Evolutionary conservation across 2,329 filamentous ascomycete genomes (phyloP).

Genomic region (Penicillium fuscoglaucum): DNA sequence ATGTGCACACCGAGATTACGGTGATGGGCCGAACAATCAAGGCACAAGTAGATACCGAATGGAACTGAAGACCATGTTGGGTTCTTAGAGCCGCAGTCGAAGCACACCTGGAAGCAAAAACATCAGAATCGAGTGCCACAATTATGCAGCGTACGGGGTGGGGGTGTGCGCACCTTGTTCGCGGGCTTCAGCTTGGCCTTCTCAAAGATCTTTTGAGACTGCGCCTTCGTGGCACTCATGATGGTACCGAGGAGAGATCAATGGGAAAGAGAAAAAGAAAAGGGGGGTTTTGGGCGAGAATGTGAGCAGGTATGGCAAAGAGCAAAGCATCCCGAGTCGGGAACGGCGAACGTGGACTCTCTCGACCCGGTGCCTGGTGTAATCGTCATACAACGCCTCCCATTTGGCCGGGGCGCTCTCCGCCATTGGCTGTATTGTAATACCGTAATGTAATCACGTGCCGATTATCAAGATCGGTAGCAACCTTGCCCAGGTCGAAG

Average conservation of each 20-base stretch:
- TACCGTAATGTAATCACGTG: constrained; percentile 12
- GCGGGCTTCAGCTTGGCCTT: constrained; percentile 92
- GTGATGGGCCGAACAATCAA: constrained; percentile 96
- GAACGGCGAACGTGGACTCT: constrained; percentile 41
- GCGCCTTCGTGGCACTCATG: constrained; percentile 80
- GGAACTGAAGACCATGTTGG: constrained; percentile 98
- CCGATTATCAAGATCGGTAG: constrained; percentile 12
- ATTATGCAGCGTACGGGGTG: constrained; percentile 22
- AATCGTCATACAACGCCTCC: constrained; percentile 10
- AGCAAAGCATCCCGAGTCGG: constrained; percentile 20
- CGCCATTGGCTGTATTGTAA: background rate
- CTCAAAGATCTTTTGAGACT: constrained; percentile 97
- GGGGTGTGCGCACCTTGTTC: constrained; percentile 72
- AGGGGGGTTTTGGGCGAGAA: constrained; percentile 12
- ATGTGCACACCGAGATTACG: constrained; percentile 98
- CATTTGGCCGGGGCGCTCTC: background rate
- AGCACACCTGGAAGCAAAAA: constrained; percentile 71
- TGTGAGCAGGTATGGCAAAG: constrained; percentile 22
- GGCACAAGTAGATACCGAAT: constrained; percentile 94
- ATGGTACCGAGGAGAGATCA: constrained; percentile 19
- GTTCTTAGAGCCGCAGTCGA: constrained; percentile 96
- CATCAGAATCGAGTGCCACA: constrained; percentile 21
- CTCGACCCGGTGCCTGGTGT: constrained; percentile 13
- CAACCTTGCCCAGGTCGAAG: background rate
- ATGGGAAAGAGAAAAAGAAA: constrained; percentile 13